Base-by-base conservation (phyloP, 2,329 filamentous ascomycete genomes). In the Ceratocystis cacaofunesta region DNA sequence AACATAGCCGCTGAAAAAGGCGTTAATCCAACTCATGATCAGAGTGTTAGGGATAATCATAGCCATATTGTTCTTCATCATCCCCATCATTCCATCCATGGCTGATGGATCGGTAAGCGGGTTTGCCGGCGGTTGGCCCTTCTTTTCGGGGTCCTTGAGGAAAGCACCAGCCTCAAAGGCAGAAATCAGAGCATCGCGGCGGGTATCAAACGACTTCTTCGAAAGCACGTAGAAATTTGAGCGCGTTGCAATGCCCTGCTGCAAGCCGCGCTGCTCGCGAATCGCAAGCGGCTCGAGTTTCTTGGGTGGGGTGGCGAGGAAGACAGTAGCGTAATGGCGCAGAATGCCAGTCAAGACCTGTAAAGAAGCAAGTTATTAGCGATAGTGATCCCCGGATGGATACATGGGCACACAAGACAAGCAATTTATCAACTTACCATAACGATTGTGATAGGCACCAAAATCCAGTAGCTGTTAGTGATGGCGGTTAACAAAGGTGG, bases 61-160 rank as follows among this genome's bases (percentile, higher is more conserved):
- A 69, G 94, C 92, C 89, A 99, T 96, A 74, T 99, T 96, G 66
- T 92, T 92, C 83, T 99, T 99, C 90, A 99, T 95, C 90, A 96
- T 96, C 70, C 94, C 92, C 94, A 99, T 99, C 94, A 99, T 99
- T 70, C 92, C 92, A 74, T 99, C 95, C 94, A 99, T 99, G 67
- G 90, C 90, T 61, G 88, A 88, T 25, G 95, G 95, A 75, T 99
- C 94, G 10, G 88, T 89, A 84, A 99, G 91, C 3, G 94, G 94
- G 76, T 97, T 99, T 46, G 90, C 85, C 22, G 91, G 87, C 2
- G 91, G 88, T 77, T 96, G 89, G 63, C 92, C 92, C 73, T 88
- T 86, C 72, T 81, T 84, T 65, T 94, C 89, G 1, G 91, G 92
- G 69, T 95, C 89, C 74, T 96, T 96, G 61, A 99, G 80, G 73